These are phyloP conservation scores for Candida railenensis DNA, from an alignment of 805 yeast genomes.

Conservation along the genomic window DNA sequence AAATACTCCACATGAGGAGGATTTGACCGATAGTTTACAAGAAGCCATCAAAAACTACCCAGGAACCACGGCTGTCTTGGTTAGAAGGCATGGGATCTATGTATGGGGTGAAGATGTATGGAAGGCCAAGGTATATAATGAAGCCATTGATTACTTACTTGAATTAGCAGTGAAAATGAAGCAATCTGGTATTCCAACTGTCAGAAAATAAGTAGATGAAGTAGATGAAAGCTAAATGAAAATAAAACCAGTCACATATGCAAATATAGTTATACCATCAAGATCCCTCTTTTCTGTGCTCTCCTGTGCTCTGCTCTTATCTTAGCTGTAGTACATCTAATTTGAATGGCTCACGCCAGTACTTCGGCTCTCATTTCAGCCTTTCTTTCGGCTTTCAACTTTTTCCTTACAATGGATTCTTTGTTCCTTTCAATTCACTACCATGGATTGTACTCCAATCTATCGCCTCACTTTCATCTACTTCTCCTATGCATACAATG, in stretches of 20 bases:
- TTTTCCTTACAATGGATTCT: slow-evolving; percentile 31
- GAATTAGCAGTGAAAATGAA: slow-evolving; percentile 85
- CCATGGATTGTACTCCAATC: slow-evolving; percentile 43
- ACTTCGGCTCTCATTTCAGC: no score
- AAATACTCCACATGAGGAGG: slow-evolving; percentile 86
- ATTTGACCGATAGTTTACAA: slow-evolving; percentile 64
- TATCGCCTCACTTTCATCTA: slow-evolving; percentile 42
- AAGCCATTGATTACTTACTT: slow-evolving; percentile 85
- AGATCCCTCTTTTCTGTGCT: no score
- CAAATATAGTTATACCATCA: no score
- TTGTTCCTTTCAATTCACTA: slow-evolving; percentile 33
- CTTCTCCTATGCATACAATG: slow-evolving; percentile 55
- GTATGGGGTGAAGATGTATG: slow-evolving; percentile 95
- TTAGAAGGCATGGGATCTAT: slow-evolving; percentile 89
- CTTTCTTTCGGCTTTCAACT: background rate
- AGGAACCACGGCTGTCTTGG: slow-evolving; percentile 78
- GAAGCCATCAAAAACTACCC: slow-evolving; percentile 71
- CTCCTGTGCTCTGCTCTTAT: no score
- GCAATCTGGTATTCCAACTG: slow-evolving; percentile 61
- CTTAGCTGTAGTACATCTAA: no score
- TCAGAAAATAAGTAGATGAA: slow-evolving; percentile 9
- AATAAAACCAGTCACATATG: no score
- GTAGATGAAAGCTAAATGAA: no score
- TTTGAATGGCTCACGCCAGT: no score
- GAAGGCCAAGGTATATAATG: slow-evolving; percentile 92